Conservation (phyloP, 352 stramenopile genomes). For the Blastocystis hominis region DNA sequence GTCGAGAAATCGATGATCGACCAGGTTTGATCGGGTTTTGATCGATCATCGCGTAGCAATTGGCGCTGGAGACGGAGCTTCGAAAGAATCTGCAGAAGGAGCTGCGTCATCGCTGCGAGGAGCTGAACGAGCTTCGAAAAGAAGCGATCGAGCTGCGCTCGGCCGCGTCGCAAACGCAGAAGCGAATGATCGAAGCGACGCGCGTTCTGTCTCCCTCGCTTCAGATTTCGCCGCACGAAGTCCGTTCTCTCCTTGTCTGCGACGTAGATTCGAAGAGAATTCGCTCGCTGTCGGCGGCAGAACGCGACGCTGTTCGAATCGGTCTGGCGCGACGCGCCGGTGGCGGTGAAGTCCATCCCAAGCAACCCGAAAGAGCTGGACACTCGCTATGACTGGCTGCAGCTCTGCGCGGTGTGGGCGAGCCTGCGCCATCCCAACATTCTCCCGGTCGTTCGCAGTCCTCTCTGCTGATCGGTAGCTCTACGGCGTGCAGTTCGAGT, state of each 20-base stretch:
- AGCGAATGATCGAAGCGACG: neutral
- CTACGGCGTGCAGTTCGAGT: neutral
- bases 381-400: neutral
- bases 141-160: conserved; percentile 73
- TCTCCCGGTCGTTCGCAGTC: neutral
- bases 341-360: neutral
- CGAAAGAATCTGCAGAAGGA: neutral
- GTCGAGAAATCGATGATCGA: too few species aligned
- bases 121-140: conserved; percentile 66
- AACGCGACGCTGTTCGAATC: neutral
- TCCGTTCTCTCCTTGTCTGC: neutral
- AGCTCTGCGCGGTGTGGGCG: neutral
- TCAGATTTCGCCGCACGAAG: neutral
- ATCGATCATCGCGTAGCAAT: neutral
- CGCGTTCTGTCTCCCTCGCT: neutral
- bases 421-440: neutral
- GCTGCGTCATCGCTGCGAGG: neutral
- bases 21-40: too few species aligned
- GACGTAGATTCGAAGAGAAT: neutral
- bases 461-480: neutral
- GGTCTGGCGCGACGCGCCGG: neutral
- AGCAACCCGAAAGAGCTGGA: neutral
- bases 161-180: conserved; percentile 67
- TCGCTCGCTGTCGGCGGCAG: neutral
- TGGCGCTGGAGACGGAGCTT: neutral